These are phyloP conservation scores for Cladophialophora yegresii DNA, from an alignment of 2,329 filamentous ascomycete genomes.

Conservation along the genomic window DNA sequence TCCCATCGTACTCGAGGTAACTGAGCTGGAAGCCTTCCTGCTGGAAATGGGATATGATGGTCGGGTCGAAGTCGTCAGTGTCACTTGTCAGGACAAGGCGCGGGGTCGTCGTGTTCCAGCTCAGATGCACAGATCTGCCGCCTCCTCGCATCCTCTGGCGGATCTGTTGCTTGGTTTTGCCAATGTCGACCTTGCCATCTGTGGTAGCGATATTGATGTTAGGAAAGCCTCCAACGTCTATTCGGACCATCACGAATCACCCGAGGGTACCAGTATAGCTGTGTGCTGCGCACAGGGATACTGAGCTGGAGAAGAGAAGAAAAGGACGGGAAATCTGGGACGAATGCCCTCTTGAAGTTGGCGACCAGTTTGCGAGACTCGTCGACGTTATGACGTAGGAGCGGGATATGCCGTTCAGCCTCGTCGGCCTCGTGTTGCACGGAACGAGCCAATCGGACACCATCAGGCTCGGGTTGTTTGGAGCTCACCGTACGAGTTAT, in stretches of 20 bases:
- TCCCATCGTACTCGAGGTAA: constrained; percentile 59
- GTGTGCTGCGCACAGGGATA: neutral
- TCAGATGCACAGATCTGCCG: constrained; percentile 21
- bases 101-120: constrained; percentile 28
- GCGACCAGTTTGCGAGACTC: neutral
- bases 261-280: neutral
- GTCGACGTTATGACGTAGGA: constrained; percentile 9
- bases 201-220: constrained; percentile 30
- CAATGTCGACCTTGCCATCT: constrained; percentile 14
- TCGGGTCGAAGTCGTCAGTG: constrained; percentile 54
- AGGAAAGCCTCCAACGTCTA: constrained; percentile 31
- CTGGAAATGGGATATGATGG: constrained; percentile 57
- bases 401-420: constrained; percentile 8
- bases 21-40: constrained; percentile 63
- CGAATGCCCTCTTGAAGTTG: constrained; percentile 12
- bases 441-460: constrained; percentile 1
- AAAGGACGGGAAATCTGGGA: neutral
- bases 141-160: constrained; percentile 19
- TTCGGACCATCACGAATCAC: constrained; percentile 23
- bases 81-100: constrained; percentile 36
- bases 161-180: constrained; percentile 19
- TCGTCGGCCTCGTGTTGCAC: neutral
- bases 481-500: neutral
- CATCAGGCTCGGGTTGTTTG: constrained; percentile 3
- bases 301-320: neutral